A percentile compares a stretch with the other conserved stretches of the same genome.
These are phyloP conservation scores for Sporothrix dimorphospora DNA, from an alignment of 2,329 filamentous ascomycete species.

Conservation along the genomic window DNA sequence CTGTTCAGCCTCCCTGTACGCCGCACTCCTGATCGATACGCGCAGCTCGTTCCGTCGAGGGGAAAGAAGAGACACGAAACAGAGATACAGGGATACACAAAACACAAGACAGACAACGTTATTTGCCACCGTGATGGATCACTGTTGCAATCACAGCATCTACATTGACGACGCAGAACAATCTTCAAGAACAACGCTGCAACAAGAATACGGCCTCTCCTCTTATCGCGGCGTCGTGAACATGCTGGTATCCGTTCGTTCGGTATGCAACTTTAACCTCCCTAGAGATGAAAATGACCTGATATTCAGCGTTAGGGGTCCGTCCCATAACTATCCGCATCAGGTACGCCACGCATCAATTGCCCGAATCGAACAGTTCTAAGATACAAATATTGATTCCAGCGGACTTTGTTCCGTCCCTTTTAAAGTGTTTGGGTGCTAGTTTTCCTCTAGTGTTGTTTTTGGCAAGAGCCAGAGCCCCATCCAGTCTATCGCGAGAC, in stretches of 20 bases:
- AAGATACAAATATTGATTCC: background rate
- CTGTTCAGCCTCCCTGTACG: background rate
- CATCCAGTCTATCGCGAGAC: background rate
- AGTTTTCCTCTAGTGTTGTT: background rate
- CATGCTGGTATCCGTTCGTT: conserved; percentile 2
- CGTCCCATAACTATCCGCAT: background rate
- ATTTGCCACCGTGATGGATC: conserved; percentile 4
- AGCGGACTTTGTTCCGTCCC: background rate
- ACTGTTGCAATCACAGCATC: background rate
- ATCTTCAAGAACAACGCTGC: background rate
- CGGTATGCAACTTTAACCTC: conserved; percentile 1
- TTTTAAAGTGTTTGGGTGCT: background rate
- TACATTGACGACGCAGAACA: no score
- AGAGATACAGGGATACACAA: background rate
- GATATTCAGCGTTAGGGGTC: background rate
- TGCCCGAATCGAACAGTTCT: background rate
- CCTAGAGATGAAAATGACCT: background rate
- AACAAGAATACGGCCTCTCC: no score
- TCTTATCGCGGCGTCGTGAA: background rate
- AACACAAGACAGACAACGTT: background rate
- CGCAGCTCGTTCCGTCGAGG: background rate
- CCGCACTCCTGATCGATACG: background rate
- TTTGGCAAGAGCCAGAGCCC: background rate
- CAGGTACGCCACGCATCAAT: background rate
- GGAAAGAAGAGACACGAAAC: background rate